phyloP scores from a whole-genome alignment of 305 asterid species.

The Fraxinus floribunda region DNA sequence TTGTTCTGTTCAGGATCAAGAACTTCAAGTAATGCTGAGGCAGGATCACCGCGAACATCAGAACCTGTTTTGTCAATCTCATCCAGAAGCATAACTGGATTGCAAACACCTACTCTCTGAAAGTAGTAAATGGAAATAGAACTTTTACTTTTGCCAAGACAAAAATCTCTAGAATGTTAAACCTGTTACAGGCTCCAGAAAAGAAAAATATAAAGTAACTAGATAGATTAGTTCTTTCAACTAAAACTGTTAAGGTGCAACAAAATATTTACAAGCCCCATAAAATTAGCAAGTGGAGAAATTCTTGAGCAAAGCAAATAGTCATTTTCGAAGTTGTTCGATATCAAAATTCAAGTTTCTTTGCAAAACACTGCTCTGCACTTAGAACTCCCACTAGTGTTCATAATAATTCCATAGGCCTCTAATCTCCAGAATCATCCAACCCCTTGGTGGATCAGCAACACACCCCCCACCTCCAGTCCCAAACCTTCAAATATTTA shows the following conservation, averaged over 20 bases:
- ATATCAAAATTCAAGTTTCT: neutral
- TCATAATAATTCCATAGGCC: neutral
- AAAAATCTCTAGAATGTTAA: neutral
- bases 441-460: neutral
- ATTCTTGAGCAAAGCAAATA: neutral
- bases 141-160: constrained; percentile 11
- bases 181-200: neutral
- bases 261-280: neutral
- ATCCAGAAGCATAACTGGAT: constrained; percentile 98
- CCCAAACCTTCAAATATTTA: neutral
- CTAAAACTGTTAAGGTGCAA: neutral
- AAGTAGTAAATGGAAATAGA: constrained; percentile 32
- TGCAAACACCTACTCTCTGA: constrained; percentile 90
- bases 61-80: constrained; percentile 99
- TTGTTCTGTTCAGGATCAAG: constrained; percentile 98
- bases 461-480: neutral
- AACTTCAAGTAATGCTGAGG: constrained; percentile 97
- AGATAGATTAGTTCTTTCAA: constrained; percentile 16
- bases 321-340: constrained; percentile 2
- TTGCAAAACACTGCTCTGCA: neutral
- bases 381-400: neutral
- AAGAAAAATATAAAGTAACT: neutral
- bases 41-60: constrained; percentile 99
- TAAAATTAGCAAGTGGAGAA: neutral
- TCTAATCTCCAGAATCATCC: neutral